These are phyloP conservation scores for Agroathelia rolfsii DNA, from an alignment of 1,284 basidiomycete species.

Conservation along the genomic window DNA sequence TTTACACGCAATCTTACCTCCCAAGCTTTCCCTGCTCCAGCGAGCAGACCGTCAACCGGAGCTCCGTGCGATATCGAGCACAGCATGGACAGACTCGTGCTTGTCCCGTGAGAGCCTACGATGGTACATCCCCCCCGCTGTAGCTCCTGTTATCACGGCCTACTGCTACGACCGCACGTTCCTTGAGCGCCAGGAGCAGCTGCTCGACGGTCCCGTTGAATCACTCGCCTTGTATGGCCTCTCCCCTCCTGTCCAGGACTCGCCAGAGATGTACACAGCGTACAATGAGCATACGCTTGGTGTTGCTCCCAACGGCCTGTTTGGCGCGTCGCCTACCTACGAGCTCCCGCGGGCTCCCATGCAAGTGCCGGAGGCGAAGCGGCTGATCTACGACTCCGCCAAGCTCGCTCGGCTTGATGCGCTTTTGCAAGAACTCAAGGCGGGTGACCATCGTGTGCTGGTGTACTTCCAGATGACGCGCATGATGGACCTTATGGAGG, in stretches of 20 bases:
- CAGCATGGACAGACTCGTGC: conserved; percentile 66
- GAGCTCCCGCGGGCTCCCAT: conserved; percentile 82
- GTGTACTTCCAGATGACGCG: conserved; percentile 99
- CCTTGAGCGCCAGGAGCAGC: conserved; percentile 57
- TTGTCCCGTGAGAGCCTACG: conserved; percentile 71
- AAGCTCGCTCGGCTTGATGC: conserved; percentile 90
- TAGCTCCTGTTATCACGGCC: conserved; percentile 78
- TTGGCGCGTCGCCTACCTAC: conserved; percentile 56
- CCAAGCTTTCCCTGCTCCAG: conserved; percentile 27
- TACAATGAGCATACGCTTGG: conserved; percentile 51
- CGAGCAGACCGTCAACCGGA: conserved; percentile 37
- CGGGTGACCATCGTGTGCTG: conserved; percentile 88
- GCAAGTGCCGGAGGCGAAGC: conserved; percentile 91
- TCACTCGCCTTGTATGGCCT: conserved; percentile 82
- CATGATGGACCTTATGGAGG: conserved; percentile 99
- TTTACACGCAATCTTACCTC: conserved; percentile 21
- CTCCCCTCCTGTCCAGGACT: conserved; percentile 59
- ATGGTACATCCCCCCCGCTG: conserved; percentile 75
- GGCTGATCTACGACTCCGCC: conserved; percentile 93
- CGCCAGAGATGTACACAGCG: conserved; percentile 38
- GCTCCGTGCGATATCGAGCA: conserved; percentile 52
- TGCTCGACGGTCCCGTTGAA: conserved; percentile 61
- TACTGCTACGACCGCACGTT: conserved; percentile 75
- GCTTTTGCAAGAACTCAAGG: conserved; percentile 87
- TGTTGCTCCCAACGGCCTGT: conserved; percentile 60